These are phyloP conservation scores for Linnemannia hyalina DNA, from an alignment of 192 early-diverging fungal species.

Conservation along the genomic window DNA sequence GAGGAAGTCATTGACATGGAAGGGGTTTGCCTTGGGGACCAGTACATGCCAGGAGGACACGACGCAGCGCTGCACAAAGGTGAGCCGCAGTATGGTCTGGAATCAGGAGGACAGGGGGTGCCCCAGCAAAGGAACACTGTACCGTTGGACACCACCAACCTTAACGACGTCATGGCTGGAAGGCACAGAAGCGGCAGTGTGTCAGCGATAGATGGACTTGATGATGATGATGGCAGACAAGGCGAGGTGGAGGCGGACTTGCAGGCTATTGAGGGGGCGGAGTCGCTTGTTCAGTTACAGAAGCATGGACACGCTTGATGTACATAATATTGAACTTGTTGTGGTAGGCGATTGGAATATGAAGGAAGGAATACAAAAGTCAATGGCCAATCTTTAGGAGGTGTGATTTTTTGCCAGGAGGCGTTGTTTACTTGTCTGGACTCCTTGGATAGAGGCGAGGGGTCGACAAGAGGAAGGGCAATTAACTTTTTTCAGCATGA, in stretches of 20 bases:
- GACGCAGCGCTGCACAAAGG: neutral
- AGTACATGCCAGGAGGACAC: neutral
- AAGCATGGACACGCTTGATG: neutral
- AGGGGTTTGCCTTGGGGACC: neutral
- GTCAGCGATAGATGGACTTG: no score
- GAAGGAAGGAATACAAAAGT: neutral
- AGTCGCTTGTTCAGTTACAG: neutral
- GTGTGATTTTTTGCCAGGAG: no score
- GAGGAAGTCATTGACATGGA: neutral
- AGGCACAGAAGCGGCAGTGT: no score
- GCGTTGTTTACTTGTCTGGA: no score
- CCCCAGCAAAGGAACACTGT: neutral
- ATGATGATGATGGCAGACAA: neutral
- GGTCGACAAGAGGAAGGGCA: no score
- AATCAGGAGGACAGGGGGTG: neutral
- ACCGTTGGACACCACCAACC: no score
- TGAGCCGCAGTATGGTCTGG: no score
- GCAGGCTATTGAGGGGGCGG: neutral
- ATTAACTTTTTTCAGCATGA: no score
- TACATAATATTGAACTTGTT: neutral
- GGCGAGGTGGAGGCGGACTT: neutral
- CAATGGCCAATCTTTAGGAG: neutral
- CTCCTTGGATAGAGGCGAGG: no score
- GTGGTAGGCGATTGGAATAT: no score
- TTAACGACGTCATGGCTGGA: no score